Evolutionary conservation across 2,329 filamentous ascomycete species (phyloP).

Genomic region (Phialocephala subalpina): DNA sequence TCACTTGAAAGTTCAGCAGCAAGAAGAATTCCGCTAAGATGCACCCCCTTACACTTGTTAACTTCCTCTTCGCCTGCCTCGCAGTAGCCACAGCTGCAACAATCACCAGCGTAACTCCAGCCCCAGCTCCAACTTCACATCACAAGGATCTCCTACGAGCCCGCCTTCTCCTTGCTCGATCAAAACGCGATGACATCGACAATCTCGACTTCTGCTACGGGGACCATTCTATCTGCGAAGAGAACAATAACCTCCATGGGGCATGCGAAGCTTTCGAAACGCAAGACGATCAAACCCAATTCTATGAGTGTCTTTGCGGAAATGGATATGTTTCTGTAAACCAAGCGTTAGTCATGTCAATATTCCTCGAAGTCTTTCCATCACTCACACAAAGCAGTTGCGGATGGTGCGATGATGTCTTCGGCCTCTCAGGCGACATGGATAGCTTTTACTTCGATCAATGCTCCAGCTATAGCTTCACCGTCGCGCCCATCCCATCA

Average conservation of each 20-base stretch:
- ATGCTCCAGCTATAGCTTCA: conserved; percentile 16
- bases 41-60: neutral
- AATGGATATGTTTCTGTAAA: conserved; percentile 22
- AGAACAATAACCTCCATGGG: conserved; percentile 14
- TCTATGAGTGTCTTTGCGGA: conserved; percentile 25
- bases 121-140: neutral
- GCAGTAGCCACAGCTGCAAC: neutral
- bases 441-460: neutral
- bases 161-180: neutral
- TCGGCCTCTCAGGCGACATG: conserved; percentile 4
- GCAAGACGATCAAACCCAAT: conserved; percentile 20
- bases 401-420: conserved; percentile 25
- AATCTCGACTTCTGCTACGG: conserved; percentile 23
- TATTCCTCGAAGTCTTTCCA: neutral
- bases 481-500: conserved; percentile 22
- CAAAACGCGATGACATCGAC: neutral
- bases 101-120: neutral
- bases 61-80: neutral
- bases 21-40: neutral
- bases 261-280: conserved; percentile 19
- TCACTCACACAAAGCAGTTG: conserved; percentile 12
- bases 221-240: conserved; percentile 18
- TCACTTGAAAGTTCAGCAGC: neutral
- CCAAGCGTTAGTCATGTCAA: conserved; percentile 15
- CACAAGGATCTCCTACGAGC: neutral